Base-by-base conservation (phyloP, 2,329 filamentous ascomycete genomes). In the Leptographium radiaticola region DNA sequence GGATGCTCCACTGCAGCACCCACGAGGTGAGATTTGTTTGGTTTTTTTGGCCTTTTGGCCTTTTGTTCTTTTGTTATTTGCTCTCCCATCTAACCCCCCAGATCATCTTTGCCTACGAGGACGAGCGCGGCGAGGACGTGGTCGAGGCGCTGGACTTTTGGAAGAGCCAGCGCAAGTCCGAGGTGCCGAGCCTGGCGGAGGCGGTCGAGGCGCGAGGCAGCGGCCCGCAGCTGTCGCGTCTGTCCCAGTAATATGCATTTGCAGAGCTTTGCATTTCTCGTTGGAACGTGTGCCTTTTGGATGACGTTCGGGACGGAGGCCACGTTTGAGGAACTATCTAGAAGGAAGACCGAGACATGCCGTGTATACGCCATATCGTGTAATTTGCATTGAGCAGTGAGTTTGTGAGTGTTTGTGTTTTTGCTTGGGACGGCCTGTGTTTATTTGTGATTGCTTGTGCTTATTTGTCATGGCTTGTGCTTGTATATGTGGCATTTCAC, bases 71-170 rank as follows among this genome's bases (percentile, higher is more conserved):
- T 47, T 45, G 9, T 47, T 40, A 44, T 46, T 20, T 11, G 49
- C 31, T 40, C 47, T 1, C n/a, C 68, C 56, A 57, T 34, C 62
- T 70, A 51, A 66, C 64, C 13, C 0, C 54, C 55, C 45, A 98
- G 93, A 97, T 98, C 62, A 71, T 98, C 52, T 97, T 96, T 70
- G 91, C 93, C 49, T 96, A 96, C 67, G 93, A 98, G 73, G 91
- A 97, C 64, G 93, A 98, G 67, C 75, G 81, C 59, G 91, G 93
- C 61, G 88, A 94, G 66, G 93, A 98, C 66, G 84, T 95, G 52
- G 86, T 98, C 59, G 89, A 93, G 62, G 89, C 89, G 58, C 81
- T 98, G 65, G 93, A 98, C 71, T 98, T 98, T 74, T 98, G 91
- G 91, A 88, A 83, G 72, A 83, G 74, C 61, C 79, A 74, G 63